These are phyloP conservation scores for Suillus brevipes DNA, from an alignment of 768 basidiomycete species.

Conservation along the genomic window DNA sequence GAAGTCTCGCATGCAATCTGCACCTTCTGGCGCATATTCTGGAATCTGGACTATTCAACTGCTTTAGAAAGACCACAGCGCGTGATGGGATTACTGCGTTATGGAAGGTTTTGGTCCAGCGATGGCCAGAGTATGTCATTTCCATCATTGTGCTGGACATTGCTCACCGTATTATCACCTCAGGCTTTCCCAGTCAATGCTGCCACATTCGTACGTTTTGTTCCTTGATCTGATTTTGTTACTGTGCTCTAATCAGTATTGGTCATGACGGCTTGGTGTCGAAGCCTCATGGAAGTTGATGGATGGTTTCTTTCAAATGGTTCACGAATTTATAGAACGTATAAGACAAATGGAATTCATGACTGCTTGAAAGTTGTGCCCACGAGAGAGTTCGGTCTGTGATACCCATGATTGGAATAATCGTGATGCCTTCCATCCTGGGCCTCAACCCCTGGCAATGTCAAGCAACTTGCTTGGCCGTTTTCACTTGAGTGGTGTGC, in stretches of 20 bases:
- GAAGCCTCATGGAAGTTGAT: constrained; percentile 85
- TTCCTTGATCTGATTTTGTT: constrained; percentile 1
- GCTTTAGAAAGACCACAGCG: constrained; percentile 87
- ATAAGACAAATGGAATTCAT: constrained; percentile 10
- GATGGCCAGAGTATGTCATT: constrained; percentile 75
- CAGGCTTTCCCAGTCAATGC: constrained; percentile 98
- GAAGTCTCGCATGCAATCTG: constrained; percentile 94
- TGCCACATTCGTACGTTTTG: constrained; percentile 76
- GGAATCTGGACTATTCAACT: constrained; percentile 91
- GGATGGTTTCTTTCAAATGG: constrained; percentile 59
- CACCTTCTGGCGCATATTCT: constrained; percentile 98
- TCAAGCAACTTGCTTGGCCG: no score
- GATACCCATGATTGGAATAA: background rate
- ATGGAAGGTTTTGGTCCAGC: constrained; percentile 97
- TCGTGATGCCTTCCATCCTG: background rate
- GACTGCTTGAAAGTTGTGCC: background rate
- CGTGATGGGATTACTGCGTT: constrained; percentile 83
- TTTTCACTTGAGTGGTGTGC: no score
- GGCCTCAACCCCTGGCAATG: background rate
- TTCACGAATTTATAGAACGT: background rate
- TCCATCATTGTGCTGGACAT: background rate
- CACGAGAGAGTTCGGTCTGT: background rate
- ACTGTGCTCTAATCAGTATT: background rate
- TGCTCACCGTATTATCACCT: background rate
- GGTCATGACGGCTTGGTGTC: constrained; percentile 71